Evolutionary conservation across 805 yeast species (phyloP), one percentile per base, ranked within the genome.

Genomic region (Schwanniomyces sp.): DNA sequence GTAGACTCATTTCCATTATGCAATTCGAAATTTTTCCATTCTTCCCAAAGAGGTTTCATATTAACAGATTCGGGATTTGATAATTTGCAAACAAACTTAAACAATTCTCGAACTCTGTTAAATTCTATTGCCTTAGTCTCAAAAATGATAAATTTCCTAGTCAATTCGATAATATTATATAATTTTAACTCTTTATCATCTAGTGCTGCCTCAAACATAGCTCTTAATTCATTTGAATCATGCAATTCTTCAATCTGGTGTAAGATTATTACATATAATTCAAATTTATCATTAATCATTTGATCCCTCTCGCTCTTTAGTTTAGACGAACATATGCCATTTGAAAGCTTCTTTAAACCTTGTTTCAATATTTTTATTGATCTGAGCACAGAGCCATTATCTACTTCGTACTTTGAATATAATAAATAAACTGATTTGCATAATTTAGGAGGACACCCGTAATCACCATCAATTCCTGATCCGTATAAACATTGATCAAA

Each of bases 11-110:
- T 69, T 4, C 98, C 98, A 61, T 80, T 54, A 11, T 78, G 72
- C 29, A 87, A 61, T 60, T 91, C 98, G 62, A 91, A 89, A 9
- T 70, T 60, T 45, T 84, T 84, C 96, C 96, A 91, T 26, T 65
- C 63, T 1, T 66, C 67, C 96, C 96, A 90, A 1, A 60, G 42
- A 7, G 42, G 47, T 48, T 53, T 37, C 28, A 59, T 44, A 2
- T 47, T 47, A 16, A 49, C 40, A 3, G 53, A 43, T 10, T 53
- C 52, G 0, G 70, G 67, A 30, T 59, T 59, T 1, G 60, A 51
- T 28, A 66, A 55, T 5, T 54, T 45, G 9, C 61, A 53, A 4
- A 69, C 45, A 44, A 54, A 85, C 46, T 71, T 75, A 52, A 78
- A 76, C 6, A 92, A 62, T 9, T 79, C 81, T 44, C 96, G 75